phyloP scores from a whole-genome alignment of 2,329 filamentous ascomycete species.

The Aspergillus sp. region DNA sequence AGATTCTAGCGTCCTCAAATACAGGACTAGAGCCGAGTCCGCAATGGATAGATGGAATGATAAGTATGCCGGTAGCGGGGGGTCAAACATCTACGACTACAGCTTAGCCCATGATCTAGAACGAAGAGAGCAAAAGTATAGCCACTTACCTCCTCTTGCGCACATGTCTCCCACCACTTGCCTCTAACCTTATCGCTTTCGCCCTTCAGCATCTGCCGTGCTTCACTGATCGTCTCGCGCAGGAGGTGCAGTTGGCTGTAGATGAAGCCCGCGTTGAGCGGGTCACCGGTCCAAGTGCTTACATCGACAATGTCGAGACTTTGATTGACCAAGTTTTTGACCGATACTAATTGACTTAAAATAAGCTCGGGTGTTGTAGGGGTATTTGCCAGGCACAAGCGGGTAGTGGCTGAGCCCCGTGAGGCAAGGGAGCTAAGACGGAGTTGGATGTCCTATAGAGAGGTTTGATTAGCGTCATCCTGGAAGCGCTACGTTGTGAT shows the following conservation, averaged over 20 bases:
- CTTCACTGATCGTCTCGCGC: slow-evolving; percentile 63
- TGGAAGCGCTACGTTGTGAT: background rate
- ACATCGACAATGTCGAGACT: slow-evolving; percentile 81
- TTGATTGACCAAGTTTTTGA: slow-evolving; percentile 77
- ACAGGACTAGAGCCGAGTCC: slow-evolving; percentile 69
- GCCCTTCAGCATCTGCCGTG: slow-evolving; percentile 61
- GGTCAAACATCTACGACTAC: slow-evolving; percentile 55
- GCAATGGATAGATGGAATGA: slow-evolving; percentile 71
- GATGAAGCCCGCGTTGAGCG: slow-evolving; percentile 59
- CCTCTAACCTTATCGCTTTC: slow-evolving; percentile 51
- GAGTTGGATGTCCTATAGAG: slow-evolving; percentile 68
- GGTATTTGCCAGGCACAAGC: slow-evolving; percentile 54
- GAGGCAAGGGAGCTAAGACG: slow-evolving; percentile 60
- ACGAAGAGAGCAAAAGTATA: background rate
- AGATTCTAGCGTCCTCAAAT: slow-evolving; percentile 69
- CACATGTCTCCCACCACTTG: slow-evolving; percentile 58
- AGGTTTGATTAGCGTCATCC: background rate
- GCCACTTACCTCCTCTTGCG: slow-evolving; percentile 58
- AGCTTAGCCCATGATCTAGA: background rate
- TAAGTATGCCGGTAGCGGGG: slow-evolving; percentile 65
- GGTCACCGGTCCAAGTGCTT: slow-evolving; percentile 70
- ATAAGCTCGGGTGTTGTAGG: slow-evolving; percentile 60
- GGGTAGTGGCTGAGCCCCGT: slow-evolving; percentile 53
- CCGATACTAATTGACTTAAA: slow-evolving; percentile 69
- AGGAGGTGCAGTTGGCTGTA: slow-evolving; percentile 60